Base-by-base conservation (phyloP, 176 grass and related monocot species). In the Lolium perenne region DNA sequence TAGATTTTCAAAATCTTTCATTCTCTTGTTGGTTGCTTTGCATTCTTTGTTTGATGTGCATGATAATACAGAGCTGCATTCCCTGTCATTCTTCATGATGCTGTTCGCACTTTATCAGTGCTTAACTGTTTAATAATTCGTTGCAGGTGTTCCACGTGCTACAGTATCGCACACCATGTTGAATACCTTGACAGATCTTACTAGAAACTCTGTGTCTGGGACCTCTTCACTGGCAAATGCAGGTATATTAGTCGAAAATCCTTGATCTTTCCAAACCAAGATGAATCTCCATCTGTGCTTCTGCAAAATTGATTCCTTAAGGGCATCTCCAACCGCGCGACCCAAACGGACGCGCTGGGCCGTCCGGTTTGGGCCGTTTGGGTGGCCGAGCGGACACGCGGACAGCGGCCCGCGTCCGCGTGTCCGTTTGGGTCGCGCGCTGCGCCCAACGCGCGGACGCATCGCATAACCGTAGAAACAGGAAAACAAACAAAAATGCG, bases 201-300 rank as follows among this genome's bases (percentile, higher is more conserved):
- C n/a, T 49, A 48, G 6, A 49, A 74, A 49, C 43, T 74, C n/a
- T 74, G n/a, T 45, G 71, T 75, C 72, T 51, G 47, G 45, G 22
- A 75, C 47, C 72, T 75, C 71, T 0, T 51, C 13, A 75, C 26
- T 75, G 46, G 45, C 12, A 75, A 75, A 75, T 75, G 3, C 72
- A 75, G 46, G 22, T 51, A 75, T 26, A 8, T 16, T 75, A 8
- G 20, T 14, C 10, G 7, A 51, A 8, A 21, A 17, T 43, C 72
- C 0, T 29, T 50, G 71, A 4, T 74, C 41, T 11, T 46, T 6
- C 41, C 40, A 43, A 22, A 47, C 41, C 18, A 71, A 4, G 38
- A 71, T 5, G 67, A 40, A 71, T 1, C 3, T 70, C 67, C 67
- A 71, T 71, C 38, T 63, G 23, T 63, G 60, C 4, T 63, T 63